Evolutionary conservation across 2,329 filamentous ascomycete genomes (phyloP).

Genomic region (Fusarium odoratissimum): DNA sequence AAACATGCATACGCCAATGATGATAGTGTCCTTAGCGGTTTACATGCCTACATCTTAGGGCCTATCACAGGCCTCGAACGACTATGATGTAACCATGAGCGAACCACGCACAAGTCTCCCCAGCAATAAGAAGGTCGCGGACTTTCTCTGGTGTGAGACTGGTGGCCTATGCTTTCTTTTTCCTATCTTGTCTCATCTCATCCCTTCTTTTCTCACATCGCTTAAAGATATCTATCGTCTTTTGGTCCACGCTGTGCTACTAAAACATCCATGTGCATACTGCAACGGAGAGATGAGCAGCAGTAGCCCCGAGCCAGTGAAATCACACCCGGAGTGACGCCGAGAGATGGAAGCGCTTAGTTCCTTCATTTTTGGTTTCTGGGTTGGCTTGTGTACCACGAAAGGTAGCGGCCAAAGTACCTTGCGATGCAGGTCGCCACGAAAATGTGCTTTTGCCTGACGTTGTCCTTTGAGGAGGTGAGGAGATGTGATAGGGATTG

Average conservation of each 20-base stretch:
- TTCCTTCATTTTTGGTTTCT: neutral
- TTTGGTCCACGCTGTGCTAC: too few relatives aligned
- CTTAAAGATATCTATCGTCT: neutral
- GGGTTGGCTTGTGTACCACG: neutral
- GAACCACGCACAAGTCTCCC: rapidly evolving
- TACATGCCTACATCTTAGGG: neutral
- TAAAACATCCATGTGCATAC: neutral
- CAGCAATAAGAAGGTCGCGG: rapidly evolving
- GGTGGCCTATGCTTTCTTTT: neutral
- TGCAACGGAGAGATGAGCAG: neutral
- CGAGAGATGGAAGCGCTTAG: neutral
- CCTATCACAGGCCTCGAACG: neutral
- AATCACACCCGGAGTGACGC: rapidly evolving
- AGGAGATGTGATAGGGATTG: neutral
- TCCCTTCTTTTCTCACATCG: neutral
- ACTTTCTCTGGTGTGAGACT: neutral
- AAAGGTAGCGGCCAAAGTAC: rapidly evolving
- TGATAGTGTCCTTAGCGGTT: neutral
- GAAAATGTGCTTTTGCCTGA: neutral
- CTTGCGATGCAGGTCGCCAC: neutral
- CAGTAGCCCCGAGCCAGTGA: neutral
- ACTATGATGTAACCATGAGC: neutral
- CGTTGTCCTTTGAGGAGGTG: neutral
- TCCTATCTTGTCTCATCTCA: neutral
- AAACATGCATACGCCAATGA: neutral